A percentile compares a stretch with the other conserved stretches of the same genome.
These are phyloP conservation scores for Microsporum audouinii DNA, from an alignment of 2,329 filamentous ascomycete genomes.

Conservation along the genomic window DNA sequence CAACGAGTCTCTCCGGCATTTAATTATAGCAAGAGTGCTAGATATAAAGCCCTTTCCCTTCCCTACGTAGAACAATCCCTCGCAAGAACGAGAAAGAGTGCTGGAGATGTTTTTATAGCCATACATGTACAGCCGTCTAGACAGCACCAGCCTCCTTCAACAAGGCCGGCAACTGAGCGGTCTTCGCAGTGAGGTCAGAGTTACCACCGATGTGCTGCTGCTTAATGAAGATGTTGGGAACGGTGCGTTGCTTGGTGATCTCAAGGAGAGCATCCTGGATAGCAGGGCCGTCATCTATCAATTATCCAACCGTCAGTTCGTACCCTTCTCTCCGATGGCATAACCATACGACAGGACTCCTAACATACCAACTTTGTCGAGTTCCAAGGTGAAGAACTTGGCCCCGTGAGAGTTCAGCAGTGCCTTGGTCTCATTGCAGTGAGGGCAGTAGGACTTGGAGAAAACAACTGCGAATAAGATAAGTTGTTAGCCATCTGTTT, in stretches of 20 bases:
- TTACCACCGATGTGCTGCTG: conserved; percentile 93
- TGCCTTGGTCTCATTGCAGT: conserved; percentile 71
- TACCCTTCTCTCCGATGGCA: no score
- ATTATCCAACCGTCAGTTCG: neutral
- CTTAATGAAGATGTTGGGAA: conserved; percentile 90
- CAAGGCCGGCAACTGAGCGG: conserved; percentile 51
- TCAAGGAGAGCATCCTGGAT: conserved; percentile 75
- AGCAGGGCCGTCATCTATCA: conserved; percentile 62
- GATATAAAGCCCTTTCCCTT: neutral
- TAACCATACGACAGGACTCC: neutral
- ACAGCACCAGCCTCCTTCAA: conserved; percentile 52
- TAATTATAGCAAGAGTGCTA: neutral
- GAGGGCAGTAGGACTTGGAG: conserved; percentile 93
- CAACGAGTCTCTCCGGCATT: neutral
- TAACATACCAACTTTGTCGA: conserved; percentile 68
- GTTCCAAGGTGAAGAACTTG: conserved; percentile 64
- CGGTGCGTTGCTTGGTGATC: conserved; percentile 72
- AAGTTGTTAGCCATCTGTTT: neutral
- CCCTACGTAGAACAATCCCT: neutral
- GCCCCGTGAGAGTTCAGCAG: conserved; percentile 59
- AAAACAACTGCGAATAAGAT: conserved; percentile 63
- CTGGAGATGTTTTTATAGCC: neutral
- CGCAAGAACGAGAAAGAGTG: neutral
- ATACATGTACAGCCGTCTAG: conserved; percentile 29
- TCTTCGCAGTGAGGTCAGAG: conserved; percentile 66